These are phyloP conservation scores for Mycotypha africana DNA, from an alignment of 371 early-diverging fungal genomes.

Conservation along the genomic window DNA sequence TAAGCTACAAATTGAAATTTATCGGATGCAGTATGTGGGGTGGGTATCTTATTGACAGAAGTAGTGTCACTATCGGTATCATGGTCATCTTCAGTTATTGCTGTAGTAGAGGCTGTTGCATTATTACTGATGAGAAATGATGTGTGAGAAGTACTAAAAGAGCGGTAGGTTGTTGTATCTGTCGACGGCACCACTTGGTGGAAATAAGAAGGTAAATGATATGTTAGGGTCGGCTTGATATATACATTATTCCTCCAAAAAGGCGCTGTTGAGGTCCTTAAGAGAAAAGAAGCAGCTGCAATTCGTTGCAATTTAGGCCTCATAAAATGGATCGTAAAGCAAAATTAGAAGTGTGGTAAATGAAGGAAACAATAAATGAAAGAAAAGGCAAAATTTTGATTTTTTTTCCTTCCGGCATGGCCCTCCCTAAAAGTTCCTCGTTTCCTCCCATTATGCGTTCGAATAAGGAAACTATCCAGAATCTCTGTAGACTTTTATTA, in stretches of 20 bases:
- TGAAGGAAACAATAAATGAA: background rate
- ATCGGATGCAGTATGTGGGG: slow-evolving; percentile 4
- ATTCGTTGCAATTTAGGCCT: slow-evolving; percentile 18
- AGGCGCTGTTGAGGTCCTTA: slow-evolving; percentile 6
- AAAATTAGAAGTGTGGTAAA: too few species aligned
- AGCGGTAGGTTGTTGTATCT: too few species aligned
- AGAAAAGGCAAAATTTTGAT: background rate
- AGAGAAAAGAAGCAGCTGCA: slow-evolving; percentile 14
- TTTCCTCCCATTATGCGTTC: too few species aligned
- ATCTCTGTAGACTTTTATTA: too few species aligned
- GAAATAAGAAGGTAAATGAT: slow-evolving; percentile 7
- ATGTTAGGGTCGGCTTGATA: slow-evolving; percentile 1
- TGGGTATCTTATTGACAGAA: background rate
- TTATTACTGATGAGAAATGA: background rate
- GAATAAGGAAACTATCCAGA: too few species aligned
- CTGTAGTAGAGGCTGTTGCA: background rate
- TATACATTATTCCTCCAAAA: slow-evolving; percentile 1
- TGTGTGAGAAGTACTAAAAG: too few species aligned
- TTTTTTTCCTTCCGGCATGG: background rate
- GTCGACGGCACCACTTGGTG: background rate
- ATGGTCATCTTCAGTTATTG: background rate
- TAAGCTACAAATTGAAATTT: slow-evolving; percentile 36
- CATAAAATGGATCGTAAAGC: too few species aligned
- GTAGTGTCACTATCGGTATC: too few species aligned
- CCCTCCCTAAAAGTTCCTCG: too few species aligned